Base-by-base conservation (phyloP, 1,284 basidiomycete species). In the Coriolopsis trogii region DNA sequence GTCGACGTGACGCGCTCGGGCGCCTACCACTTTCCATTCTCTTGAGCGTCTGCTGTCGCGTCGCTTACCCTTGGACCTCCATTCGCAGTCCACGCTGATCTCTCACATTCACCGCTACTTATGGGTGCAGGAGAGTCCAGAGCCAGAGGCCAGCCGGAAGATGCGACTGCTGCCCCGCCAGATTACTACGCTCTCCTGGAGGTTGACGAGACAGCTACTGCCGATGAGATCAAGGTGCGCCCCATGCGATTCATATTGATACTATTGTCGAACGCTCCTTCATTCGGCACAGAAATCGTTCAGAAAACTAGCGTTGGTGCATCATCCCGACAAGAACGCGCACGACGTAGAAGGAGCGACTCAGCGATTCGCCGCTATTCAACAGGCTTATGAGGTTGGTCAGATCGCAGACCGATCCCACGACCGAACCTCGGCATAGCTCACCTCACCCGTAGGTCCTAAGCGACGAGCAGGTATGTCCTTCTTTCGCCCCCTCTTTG, bases 361-460 rank as follows among this genome's bases (percentile, higher is more conserved):
- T 0, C 79, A 89, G 63, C 82, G 88, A 20, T 99, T 99, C 69
- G 88, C 94, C 10, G 76, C 84, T 39, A 73, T 99, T 13, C 95
- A 98, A 64, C 92, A 95, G 62, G 96, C 96, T 0, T 98, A 98
- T 66, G 96, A 98, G 80, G 95, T 88, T 52, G 52, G 63, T 54
- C 23, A 25, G 34, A 40, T 40, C 23, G 23, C 4, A 21, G 20
- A 15, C 5, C 20, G 21, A 4, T 34, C 13, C 29, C 45, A 34
- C 42, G 15, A 33, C 20, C 18, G 23, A 18, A 30, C 31, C 28
- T 20, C 18, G 2, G 21, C 31, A 20, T 46, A 18, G 44, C 47
- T 58, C 38, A 60, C 49, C 10, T 45, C 41, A 16, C 34, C 15
- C 39, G n/a, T 50, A 93, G 90, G 84, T 94, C 48, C 77, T 95